Conservation (phyloP, 164 flowering plant genomes). For the Chimonanthus praecox region DNA sequence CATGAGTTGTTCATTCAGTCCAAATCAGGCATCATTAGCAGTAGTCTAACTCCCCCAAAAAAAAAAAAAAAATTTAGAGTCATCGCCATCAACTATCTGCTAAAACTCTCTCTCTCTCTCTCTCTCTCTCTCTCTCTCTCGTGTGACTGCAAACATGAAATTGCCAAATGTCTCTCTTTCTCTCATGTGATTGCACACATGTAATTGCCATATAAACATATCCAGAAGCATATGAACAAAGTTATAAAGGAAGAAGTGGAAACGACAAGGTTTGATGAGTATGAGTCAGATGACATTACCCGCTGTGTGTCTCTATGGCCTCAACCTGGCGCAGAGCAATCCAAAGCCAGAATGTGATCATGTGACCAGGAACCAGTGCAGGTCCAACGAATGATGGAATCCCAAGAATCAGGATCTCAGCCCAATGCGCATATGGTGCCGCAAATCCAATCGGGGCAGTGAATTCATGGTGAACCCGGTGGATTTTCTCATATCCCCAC, state of each 20-base stretch:
- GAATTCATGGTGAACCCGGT: constrained; percentile 82
- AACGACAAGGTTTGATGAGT: no score
- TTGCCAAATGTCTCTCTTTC: no score
- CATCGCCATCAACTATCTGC: no score
- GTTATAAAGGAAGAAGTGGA: background rate
- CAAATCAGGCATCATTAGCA: no score
- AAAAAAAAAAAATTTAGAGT: no score
- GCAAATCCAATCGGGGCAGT: constrained; percentile 81
- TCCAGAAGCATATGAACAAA: background rate
- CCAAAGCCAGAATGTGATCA: constrained; percentile 91
- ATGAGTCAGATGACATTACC: constrained; percentile 37
- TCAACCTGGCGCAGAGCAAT: constrained; percentile 76
- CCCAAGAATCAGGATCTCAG: constrained; percentile 76
- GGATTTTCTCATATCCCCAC: constrained; percentile 92
- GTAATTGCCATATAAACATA: background rate
- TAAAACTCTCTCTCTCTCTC: no score
- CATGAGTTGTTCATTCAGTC: no score
- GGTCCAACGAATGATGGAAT: constrained; percentile 87
- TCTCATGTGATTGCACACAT: background rate
- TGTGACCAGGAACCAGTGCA: constrained; percentile 79
- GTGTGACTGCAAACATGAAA: no score
- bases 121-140: no score
- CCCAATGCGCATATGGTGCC: constrained; percentile 91
- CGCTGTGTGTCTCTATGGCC: constrained; percentile 92
- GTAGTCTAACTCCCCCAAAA: no score